Evolutionary conservation across 2,329 filamentous ascomycete species (phyloP).

Genomic region (Ophiosphaerella korrae): DNA sequence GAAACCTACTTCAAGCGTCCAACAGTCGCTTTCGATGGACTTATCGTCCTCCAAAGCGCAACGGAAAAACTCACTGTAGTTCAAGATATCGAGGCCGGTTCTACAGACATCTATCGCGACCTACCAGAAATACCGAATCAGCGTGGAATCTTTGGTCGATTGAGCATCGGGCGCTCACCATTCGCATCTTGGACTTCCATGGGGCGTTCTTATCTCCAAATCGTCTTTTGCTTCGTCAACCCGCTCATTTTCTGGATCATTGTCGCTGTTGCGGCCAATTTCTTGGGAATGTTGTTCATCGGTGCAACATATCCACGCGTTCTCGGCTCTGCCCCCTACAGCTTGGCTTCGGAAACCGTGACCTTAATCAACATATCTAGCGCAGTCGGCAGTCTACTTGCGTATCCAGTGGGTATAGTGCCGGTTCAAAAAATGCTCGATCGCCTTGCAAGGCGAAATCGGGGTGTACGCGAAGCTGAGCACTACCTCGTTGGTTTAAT

Average conservation of each 20-base stretch:
- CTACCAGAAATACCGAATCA: slow-evolving; percentile 23
- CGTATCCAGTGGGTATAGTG: slow-evolving; percentile 16
- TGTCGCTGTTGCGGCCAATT: slow-evolving; percentile 30
- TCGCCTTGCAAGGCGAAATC: slow-evolving; percentile 29
- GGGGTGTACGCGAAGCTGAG: slow-evolving; percentile 39
- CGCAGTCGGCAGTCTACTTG: slow-evolving; percentile 25
- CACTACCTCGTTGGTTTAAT: slow-evolving; percentile 39
- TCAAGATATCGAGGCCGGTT: slow-evolving; percentile 37
- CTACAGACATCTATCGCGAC: slow-evolving; percentile 27
- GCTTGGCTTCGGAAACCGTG: slow-evolving; percentile 17
- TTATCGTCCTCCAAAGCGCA: slow-evolving; percentile 46
- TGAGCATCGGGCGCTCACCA: slow-evolving; percentile 21
- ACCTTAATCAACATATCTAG: slow-evolving; percentile 26
- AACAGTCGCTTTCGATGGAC: slow-evolving; percentile 49
- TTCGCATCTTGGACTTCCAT: slow-evolving; percentile 34
- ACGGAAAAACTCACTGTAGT: slow-evolving; percentile 49
- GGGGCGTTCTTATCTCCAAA: slow-evolving; percentile 31
- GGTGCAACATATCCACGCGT: slow-evolving; percentile 29
- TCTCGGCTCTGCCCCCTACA: slow-evolving; percentile 28
- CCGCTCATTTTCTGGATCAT: slow-evolving; percentile 41
- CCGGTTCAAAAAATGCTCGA: slow-evolving; percentile 17
- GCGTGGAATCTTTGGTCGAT: slow-evolving; percentile 15
- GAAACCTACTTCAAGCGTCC: slow-evolving; percentile 52
- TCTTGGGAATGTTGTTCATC: slow-evolving; percentile 39
- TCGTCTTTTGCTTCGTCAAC: slow-evolving; percentile 34